Evolutionary conservation across 176 grass and related monocot species (phyloP), one percentile per base, ranked within the genome.

Genomic region (Oryza punctata): DNA sequence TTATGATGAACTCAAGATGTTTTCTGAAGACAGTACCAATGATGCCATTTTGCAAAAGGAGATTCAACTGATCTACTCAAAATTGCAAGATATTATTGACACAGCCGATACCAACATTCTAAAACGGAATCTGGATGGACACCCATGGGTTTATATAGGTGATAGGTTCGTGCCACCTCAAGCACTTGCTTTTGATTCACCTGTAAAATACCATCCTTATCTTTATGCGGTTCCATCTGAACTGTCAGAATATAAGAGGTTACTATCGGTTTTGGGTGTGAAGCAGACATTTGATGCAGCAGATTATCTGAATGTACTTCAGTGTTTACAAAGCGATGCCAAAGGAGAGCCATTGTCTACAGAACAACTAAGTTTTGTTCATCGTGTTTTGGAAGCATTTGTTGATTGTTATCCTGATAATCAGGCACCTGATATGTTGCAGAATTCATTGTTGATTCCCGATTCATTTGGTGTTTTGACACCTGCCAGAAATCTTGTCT

Each of bases 201-300:
- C 95, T 77, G 92, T 98, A 69, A 98, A 98, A 64, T 98, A 98
- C 80, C 92, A 92, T 77, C 92, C 95, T 59, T 95, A 98, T 78
- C 91, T 98, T 70, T 98, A 98, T 84, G 91, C 92, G 67, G 92
- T 98, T 86, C 95, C 95, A 41, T 98, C 95, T 69, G 95, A 98
- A 84, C 79, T 98, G 47, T 94, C 95, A 25, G 78, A 91, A 73
- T 98, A 91, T 84, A 92, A 90, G 88, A 83, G 45, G 33, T 93
- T 98, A 77, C 90, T 98, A 70, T 87, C 70, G 46, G 87, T 87
- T 72, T 86, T 95, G 44, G 95, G 95, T 72, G 95, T 98, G 76
- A 95, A 83, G 78, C 86, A 93, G 79, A 95, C 95, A 69, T 98
- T 98, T 88, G 91, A 91, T 80, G 84, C 92, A 69, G 79, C 68